phyloP scores from a whole-genome alignment of 306 rosid species.

The Cicer pinnatifidum region DNA sequence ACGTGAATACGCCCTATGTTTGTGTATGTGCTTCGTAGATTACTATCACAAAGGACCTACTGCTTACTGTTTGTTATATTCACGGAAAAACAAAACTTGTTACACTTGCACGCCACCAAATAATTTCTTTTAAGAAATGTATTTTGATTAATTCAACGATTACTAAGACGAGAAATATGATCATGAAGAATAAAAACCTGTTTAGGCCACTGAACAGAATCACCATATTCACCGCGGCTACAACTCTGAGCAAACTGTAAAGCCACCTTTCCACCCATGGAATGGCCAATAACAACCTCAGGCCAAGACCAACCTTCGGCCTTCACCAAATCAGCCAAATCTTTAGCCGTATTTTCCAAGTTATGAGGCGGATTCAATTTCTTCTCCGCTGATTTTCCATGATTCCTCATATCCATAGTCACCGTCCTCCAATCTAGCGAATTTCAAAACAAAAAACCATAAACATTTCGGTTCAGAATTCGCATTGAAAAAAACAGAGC shows the following conservation, averaged over 20 bases:
- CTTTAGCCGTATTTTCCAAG: constrained; percentile 73
- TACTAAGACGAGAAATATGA: not conserved
- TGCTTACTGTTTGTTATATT: not conserved
- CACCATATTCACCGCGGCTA: constrained; percentile 71
- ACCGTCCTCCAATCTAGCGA: constrained; percentile 79
- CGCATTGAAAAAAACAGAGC: not conserved
- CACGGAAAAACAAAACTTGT: not conserved
- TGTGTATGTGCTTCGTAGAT: too few species aligned
- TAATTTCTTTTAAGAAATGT: too few species aligned
- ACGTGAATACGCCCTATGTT: too few species aligned
- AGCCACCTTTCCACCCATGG: constrained; percentile 93
- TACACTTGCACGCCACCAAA: too few species aligned
- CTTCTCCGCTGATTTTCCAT: constrained; percentile 71
- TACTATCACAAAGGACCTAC: not conserved
- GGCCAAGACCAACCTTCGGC: constrained; percentile 88
- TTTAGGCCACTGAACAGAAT: constrained; percentile 62
- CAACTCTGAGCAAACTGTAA: constrained; percentile 71
- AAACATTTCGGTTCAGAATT: constrained; percentile 7
- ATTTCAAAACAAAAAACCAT: not conserved
- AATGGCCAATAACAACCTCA: constrained; percentile 87
- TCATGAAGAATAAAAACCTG: constrained; percentile 60
- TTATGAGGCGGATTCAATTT: constrained; percentile 71
- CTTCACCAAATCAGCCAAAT: constrained; percentile 73
- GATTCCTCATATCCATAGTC: constrained; percentile 86
- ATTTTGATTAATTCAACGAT: not conserved